These are phyloP conservation scores for Saussurea involucrata DNA, from an alignment of 129 eudicot species.

Conservation along the genomic window DNA sequence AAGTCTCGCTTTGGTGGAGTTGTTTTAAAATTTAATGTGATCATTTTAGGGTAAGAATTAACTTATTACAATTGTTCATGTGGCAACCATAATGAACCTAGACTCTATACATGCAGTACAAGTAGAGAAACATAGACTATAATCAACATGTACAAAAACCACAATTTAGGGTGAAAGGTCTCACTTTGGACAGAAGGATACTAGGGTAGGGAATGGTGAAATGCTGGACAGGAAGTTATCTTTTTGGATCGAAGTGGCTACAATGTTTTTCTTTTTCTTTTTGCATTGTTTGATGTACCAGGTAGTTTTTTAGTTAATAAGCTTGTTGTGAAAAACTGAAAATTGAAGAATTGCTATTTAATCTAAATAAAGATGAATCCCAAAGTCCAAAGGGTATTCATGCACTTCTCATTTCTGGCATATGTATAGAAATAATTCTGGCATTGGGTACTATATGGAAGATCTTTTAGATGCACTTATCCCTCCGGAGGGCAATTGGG, in stretches of 20 bases:
- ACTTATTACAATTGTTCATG: background rate
- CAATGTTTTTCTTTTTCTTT: background rate
- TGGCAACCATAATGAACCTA: background rate
- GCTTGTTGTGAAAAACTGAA: background rate
- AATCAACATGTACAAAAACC: constrained; percentile 6
- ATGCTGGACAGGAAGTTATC: background rate
- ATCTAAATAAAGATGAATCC: background rate
- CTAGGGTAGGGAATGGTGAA: background rate
- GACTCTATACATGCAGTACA: background rate
- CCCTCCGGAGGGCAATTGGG: background rate
- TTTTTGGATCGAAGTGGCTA: background rate
- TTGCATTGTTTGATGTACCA: background rate
- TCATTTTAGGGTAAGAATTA: background rate
- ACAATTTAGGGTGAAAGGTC: background rate
- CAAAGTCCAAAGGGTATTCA: background rate
- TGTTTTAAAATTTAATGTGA: background rate
- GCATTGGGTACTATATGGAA: background rate
- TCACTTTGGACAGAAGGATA: background rate
- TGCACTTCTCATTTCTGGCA: background rate
- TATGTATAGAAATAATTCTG: background rate
- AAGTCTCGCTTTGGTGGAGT: background rate
- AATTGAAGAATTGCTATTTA: background rate
- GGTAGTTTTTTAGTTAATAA: background rate
- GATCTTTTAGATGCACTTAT: background rate
- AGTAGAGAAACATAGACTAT: constrained; percentile 2